phyloP scores from a whole-genome alignment of 1,139 yeast species.

The Hyphopichia wangnamkhiaoensis region DNA sequence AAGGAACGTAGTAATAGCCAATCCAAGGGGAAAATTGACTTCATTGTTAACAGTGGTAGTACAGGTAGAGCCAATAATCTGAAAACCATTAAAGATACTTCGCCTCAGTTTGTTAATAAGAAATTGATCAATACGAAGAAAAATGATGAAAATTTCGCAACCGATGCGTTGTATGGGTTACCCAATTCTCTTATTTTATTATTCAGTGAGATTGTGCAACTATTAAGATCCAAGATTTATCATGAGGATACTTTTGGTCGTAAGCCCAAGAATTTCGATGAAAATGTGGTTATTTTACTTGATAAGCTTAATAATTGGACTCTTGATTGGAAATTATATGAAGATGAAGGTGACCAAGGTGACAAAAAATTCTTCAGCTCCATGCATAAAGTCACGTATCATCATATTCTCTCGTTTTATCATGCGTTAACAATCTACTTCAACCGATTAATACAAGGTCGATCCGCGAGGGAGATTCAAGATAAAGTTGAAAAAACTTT shows the following conservation, averaged over 20 bases:
- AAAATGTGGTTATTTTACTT: conserved; percentile 50
- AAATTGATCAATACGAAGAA: conserved; percentile 46
- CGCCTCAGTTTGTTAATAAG: conserved; percentile 46
- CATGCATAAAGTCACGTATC: conserved; percentile 74
- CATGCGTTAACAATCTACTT: conserved; percentile 76
- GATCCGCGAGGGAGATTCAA: conserved; percentile 55
- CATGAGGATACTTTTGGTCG: conserved; percentile 34
- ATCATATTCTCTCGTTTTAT: conserved; percentile 80
- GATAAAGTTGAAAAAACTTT: conserved; percentile 62
- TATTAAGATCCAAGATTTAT: conserved; percentile 62
- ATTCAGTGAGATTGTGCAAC: conserved; percentile 68
- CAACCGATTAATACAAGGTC: conserved; percentile 62
- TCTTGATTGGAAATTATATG: conserved; percentile 58
- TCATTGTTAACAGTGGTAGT: conserved; percentile 38
- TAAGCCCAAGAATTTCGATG: conserved; percentile 46
- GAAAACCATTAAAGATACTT: conserved; percentile 17
- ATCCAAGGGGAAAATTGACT: conserved; percentile 45
- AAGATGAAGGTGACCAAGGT: conserved; percentile 6
- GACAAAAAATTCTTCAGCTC: conserved; percentile 46
- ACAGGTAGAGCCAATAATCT: not conserved
- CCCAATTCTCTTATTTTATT: conserved; percentile 77
- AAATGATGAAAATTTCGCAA: conserved; percentile 61
- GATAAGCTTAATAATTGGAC: conserved; percentile 62
- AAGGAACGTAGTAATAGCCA: conserved; percentile 5
- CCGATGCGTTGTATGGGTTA: conserved; percentile 81